These are phyloP conservation scores for Begonia peltatifolia DNA, from an alignment of 306 rosid genomes.

Conservation along the genomic window DNA sequence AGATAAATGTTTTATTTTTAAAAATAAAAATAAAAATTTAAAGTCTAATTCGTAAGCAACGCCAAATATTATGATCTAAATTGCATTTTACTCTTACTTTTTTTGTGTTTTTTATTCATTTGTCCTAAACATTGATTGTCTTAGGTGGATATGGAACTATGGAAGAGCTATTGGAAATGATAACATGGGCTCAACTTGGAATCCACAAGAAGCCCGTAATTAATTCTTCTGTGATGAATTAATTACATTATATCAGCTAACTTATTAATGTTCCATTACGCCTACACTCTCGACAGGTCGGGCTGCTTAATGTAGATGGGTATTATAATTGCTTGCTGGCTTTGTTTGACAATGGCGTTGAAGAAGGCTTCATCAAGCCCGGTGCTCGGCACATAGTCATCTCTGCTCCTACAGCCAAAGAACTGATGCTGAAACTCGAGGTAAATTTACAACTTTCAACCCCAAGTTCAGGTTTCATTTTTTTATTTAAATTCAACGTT, in stretches of 20 bases:
- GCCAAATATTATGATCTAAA: no score
- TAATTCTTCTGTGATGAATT: background rate
- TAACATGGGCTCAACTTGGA: slow-evolving; percentile 95
- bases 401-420: slow-evolving; percentile 81
- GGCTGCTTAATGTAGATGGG: slow-evolving; percentile 87
- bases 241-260: background rate
- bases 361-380: slow-evolving; percentile 89
- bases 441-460: slow-evolving; percentile 14
- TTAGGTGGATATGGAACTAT: slow-evolving; percentile 95
- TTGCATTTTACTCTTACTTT: no score
- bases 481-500: background rate
- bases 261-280: background rate
- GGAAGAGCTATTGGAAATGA: slow-evolving; percentile 94
- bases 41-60: no score
- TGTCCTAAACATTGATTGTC: background rate
- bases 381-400: slow-evolving; percentile 65
- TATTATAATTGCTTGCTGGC: slow-evolving; percentile 84
- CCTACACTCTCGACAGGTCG: slow-evolving; percentile 37
- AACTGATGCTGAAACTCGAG: slow-evolving; percentile 78
- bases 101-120: background rate
- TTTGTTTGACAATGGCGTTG: slow-evolving; percentile 80
- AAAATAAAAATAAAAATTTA: no score
- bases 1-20: no score
- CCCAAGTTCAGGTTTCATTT: no score
- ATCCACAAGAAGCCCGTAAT: slow-evolving; percentile 79